These are phyloP conservation scores for Plasmopara muralis DNA, from an alignment of 352 stramenopile species.

Conservation along the genomic window DNA sequence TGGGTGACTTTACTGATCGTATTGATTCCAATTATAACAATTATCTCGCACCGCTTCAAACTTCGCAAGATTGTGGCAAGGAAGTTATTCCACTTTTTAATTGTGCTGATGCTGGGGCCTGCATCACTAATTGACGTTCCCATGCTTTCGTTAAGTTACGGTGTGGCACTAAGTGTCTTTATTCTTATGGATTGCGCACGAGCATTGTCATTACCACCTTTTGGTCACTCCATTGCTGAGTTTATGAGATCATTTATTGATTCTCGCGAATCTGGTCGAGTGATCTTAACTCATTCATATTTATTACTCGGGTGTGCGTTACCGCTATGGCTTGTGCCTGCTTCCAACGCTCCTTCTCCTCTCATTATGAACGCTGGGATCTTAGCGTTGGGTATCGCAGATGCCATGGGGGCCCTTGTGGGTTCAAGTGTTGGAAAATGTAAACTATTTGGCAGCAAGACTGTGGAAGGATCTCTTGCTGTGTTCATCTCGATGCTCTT, in stretches of 20 bases:
- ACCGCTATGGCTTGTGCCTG: slow-evolving; percentile 51
- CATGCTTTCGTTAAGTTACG: slow-evolving; percentile 75
- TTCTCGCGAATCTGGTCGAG: slow-evolving; percentile 53
- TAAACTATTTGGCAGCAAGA: slow-evolving; percentile 61
- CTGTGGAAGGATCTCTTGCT: slow-evolving; percentile 47
- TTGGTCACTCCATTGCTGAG: slow-evolving; percentile 38
- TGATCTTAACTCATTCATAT: slow-evolving; percentile 76
- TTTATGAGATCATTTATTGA: slow-evolving; percentile 78
- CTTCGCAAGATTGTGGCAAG: slow-evolving; percentile 67
- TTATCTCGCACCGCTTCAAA: slow-evolving; percentile 26
- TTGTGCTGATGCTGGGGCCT: slow-evolving; percentile 72
- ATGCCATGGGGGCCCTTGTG: slow-evolving; percentile 68
- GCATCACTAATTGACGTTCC: slow-evolving; percentile 41
- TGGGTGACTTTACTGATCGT: slow-evolving; percentile 48
- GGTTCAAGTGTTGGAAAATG: slow-evolving; percentile 44
- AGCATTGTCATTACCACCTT: slow-evolving; percentile 47
- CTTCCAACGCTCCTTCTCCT: slow-evolving; percentile 4
- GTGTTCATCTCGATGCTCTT: slow-evolving; percentile 54
- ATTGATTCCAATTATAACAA: slow-evolving; percentile 48
- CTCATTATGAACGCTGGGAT: slow-evolving; percentile 62
- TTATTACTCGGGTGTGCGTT: slow-evolving; percentile 69
- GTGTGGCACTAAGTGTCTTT: slow-evolving; percentile 66
- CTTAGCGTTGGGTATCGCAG: slow-evolving; percentile 58
- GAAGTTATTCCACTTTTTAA: slow-evolving; percentile 78
- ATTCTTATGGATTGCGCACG: slow-evolving; percentile 62